phyloP scores from a whole-genome alignment of 2,329 filamentous ascomycete species.

The Sporothrix dimorphospora region DNA sequence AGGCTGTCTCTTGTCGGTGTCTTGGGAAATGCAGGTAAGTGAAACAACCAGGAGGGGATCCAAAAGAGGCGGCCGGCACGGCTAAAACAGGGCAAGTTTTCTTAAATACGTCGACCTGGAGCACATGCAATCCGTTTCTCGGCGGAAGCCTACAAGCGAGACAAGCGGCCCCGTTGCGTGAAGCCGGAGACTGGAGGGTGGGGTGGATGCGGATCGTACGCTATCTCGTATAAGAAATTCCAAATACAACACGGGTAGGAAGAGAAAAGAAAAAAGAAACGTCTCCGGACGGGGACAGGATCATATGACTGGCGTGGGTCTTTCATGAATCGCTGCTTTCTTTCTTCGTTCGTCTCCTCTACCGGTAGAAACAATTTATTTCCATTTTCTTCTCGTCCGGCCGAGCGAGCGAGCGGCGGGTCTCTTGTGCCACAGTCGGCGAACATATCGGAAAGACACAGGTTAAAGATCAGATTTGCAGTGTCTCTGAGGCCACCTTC shows the following conservation, averaged over 20 bases:
- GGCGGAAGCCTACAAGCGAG: not conserved
- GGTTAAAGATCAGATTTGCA: not conserved
- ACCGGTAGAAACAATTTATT: not conserved
- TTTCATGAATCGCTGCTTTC: too few species aligned
- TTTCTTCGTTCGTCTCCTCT: not conserved
- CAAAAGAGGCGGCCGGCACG: not conserved
- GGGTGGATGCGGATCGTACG: not conserved
- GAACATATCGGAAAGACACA: not conserved
- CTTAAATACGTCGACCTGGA: not conserved
- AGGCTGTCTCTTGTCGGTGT: not conserved
- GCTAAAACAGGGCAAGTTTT: not conserved
- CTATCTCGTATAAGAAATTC: not conserved
- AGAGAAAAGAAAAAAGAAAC: not conserved
- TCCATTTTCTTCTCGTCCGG: not conserved
- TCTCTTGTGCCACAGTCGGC: not conserved
- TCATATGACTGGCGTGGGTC: not conserved
- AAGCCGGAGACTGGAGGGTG: not conserved
- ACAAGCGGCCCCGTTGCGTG: not conserved
- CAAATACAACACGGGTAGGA: not conserved
- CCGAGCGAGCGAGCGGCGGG: not conserved
- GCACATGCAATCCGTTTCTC: not conserved
- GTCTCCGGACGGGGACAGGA: not conserved
- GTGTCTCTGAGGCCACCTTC: too few species aligned
- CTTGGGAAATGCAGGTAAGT: not conserved
- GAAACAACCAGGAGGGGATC: not conserved